phyloP scores from a whole-genome alignment of 2,329 filamentous ascomycete species.

The Neonectria punicea region DNA sequence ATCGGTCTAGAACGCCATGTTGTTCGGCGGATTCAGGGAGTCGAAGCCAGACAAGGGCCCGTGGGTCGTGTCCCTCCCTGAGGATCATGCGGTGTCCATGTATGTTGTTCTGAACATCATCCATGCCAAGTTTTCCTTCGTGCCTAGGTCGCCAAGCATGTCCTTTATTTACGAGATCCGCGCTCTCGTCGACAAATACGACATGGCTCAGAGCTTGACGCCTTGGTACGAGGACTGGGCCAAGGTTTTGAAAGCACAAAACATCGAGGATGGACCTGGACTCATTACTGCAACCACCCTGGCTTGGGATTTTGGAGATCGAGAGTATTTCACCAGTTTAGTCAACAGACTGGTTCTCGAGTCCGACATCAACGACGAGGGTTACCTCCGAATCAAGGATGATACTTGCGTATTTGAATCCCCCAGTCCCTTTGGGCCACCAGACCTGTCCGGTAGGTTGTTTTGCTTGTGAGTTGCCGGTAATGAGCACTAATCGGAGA shows the following conservation, averaged over 20 bases:
- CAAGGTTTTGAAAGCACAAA: not conserved
- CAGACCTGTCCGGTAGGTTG: not conserved
- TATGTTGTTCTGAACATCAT: constrained; percentile 15
- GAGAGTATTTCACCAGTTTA: not conserved
- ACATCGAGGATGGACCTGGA: not conserved
- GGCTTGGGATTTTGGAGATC: constrained; percentile 3
- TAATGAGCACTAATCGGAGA: not conserved
- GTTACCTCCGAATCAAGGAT: not conserved
- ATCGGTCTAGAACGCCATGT: constrained; percentile 4
- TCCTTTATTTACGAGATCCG: not conserved
- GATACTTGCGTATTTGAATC: not conserved
- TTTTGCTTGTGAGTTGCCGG: not conserved
- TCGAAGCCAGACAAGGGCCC: constrained; percentile 2
- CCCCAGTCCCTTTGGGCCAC: not conserved
- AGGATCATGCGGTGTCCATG: not conserved
- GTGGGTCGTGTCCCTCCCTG: constrained; percentile 13
- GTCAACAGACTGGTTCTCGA: not conserved
- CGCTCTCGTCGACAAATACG: constrained; percentile 10
- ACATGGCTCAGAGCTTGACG: not conserved
- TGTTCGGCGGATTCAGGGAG: constrained; percentile 17
- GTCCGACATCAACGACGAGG: not conserved
- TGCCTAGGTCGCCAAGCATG: not conserved
- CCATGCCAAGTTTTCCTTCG: not conserved
- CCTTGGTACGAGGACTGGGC: constrained; percentile 7
- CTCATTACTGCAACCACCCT: not conserved